phyloP scores from a whole-genome alignment of 2,329 filamentous ascomycete genomes.

The Aspergillus tubingensis region DNA sequence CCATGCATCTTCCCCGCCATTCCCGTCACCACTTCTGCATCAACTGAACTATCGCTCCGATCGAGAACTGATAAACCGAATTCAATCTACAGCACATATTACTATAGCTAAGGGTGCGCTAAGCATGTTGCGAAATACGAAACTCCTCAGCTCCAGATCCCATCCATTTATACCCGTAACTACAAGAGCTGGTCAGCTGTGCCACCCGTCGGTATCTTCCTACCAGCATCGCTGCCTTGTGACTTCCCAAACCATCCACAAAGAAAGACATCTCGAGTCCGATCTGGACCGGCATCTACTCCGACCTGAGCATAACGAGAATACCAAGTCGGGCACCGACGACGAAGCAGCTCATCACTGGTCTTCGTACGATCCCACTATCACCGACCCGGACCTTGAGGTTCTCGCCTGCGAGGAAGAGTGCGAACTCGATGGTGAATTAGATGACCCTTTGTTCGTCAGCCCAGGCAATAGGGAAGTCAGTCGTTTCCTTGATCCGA shows the following conservation, averaged over 20 bases:
- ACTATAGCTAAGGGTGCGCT: neutral
- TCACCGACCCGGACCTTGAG: slow-evolving; percentile 25
- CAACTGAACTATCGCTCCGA: neutral
- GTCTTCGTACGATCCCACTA: slow-evolving; percentile 29
- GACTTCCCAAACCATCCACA: neutral
- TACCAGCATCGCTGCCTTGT: neutral
- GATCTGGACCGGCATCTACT: slow-evolving; percentile 23
- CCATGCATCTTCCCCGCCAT: neutral
- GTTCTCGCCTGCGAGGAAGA: slow-evolving; percentile 24
- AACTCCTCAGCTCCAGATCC: neutral
- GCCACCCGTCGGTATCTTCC: neutral
- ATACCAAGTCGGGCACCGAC: slow-evolving; percentile 29
- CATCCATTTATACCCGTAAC: neutral
- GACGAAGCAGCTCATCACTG: slow-evolving; percentile 29
- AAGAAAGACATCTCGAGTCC: neutral
- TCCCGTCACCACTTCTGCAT: neutral
- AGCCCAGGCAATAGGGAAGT: slow-evolving; percentile 28
- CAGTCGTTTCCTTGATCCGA: slow-evolving; percentile 24
- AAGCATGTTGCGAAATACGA: neutral
- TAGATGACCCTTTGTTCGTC: slow-evolving; percentile 24
- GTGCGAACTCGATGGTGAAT: slow-evolving; percentile 22
- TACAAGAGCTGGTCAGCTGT: neutral
- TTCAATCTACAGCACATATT: neutral
- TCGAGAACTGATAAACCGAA: neutral
- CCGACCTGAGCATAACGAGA: slow-evolving; percentile 24